These are phyloP conservation scores for Monilinia fructigena DNA, from an alignment of 2,329 filamentous ascomycete genomes.

Conservation along the genomic window DNA sequence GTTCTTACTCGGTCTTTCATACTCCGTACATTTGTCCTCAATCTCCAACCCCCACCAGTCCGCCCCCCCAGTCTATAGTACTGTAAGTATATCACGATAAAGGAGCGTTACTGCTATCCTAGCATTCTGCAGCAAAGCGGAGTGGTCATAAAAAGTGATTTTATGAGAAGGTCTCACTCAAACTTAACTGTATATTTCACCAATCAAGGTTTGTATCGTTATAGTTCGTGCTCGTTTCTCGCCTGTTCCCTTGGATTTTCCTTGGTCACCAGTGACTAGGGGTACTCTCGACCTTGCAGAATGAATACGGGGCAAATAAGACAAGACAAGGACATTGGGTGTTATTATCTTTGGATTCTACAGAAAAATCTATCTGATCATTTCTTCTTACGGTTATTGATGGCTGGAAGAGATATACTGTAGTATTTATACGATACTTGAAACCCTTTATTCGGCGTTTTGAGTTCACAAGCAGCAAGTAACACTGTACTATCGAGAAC, in stretches of 20 bases:
- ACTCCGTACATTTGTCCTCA: neutral
- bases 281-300: neutral
- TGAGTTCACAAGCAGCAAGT: neutral
- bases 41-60: neutral
- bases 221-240: constrained; percentile 7
- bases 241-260: neutral
- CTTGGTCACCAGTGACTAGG: neutral
- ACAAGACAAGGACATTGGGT: neutral
- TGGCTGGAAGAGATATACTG: neutral
- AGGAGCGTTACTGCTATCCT: neutral
- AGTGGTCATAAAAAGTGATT: neutral
- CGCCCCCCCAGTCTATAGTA: neutral
- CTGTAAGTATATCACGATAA: neutral
- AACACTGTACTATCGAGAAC: too few relatives aligned
- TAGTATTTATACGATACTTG: neutral
- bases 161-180: neutral
- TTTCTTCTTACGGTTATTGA: neutral
- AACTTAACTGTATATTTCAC: neutral
- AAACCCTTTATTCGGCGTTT: neutral
- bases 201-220: constrained; percentile 6
- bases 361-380: constrained; percentile 1
- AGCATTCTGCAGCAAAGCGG: constrained; percentile 5
- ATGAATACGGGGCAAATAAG: neutral
- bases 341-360: neutral
- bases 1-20: neutral